These are phyloP conservation scores for Trichoderma reesei DNA, from an alignment of 495 filamentous ascomycete genomes.

Conservation along the genomic window DNA sequence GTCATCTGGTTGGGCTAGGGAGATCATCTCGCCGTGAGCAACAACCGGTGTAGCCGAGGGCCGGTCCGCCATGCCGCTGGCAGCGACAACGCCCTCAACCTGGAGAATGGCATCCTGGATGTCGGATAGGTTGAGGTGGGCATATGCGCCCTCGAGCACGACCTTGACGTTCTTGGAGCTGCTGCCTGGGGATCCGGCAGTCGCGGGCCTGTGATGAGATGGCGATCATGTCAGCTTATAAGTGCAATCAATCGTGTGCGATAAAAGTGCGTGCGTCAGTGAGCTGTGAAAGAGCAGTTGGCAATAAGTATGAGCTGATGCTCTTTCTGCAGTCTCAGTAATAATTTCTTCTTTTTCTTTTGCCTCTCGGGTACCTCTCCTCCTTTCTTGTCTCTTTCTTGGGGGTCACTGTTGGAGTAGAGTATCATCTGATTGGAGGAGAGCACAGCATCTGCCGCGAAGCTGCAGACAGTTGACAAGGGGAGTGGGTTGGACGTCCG, in stretches of 20 bases:
- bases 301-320: neutral
- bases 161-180: conserved; percentile 6
- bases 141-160: neutral
- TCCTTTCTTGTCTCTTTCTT: neutral
- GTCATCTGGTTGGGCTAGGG: neutral
- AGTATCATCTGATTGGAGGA: neutral
- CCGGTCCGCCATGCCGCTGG: neutral
- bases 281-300: neutral
- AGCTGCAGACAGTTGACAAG: neutral
- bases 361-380: neutral
- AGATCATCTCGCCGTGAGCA: neutral
- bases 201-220: neutral
- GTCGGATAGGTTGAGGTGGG: conserved; percentile 9
- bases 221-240: neutral
- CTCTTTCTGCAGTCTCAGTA: neutral
- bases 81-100: neutral
- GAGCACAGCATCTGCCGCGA: neutral
- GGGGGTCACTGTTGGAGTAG: neutral
- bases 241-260: no score
- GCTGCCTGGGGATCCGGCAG: conserved; percentile 1
- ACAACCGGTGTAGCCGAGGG: neutral
- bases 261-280: neutral
- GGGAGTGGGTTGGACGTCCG: neutral
- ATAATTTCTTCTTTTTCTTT: neutral
- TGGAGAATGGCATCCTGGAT: conserved; percentile 10